phyloP scores from a whole-genome alignment of 495 filamentous ascomycete genomes.

The Sphaerosporella brunnea region DNA sequence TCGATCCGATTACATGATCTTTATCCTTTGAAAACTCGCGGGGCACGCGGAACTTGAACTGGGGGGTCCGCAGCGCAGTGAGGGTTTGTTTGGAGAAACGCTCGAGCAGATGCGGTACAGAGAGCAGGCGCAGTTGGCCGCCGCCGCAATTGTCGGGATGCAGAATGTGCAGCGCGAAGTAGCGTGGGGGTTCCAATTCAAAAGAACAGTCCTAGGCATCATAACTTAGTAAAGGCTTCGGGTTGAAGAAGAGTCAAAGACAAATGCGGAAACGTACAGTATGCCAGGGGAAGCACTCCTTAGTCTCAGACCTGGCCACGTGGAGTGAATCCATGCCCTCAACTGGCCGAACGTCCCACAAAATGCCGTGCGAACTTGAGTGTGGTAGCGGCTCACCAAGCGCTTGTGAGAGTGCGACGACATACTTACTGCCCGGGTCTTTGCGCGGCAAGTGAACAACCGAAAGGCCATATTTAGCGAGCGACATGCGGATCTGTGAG shows the following conservation, averaged over 20 bases:
- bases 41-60: neutral
- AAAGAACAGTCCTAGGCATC: slow-evolving; percentile 29
- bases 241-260: too few species aligned
- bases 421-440: neutral
- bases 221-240: too few species aligned
- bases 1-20: neutral
- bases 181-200: slow-evolving; percentile 27
- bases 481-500: neutral
- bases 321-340: slow-evolving; percentile 2
- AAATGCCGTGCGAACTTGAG: slow-evolving; percentile 26
- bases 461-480: slow-evolving; percentile 9
- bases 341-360: slow-evolving; percentile 28
- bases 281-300: slow-evolving; percentile 30
- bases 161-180: slow-evolving; percentile 30
- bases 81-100: neutral
- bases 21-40: neutral
- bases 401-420: neutral
- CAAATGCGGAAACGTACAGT: too few species aligned
- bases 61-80: neutral
- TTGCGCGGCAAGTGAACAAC: slow-evolving; percentile 7
- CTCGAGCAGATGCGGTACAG: slow-evolving; percentile 1
- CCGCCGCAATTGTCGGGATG: slow-evolving; percentile 28
- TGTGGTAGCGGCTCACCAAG: slow-evolving; percentile 27
- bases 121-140: slow-evolving; percentile 28
- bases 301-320: slow-evolving; percentile 29